Evolutionary conservation across 2,329 filamentous ascomycete species (phyloP), one percentile per base, ranked within the genome.

Genomic region (Epichloe uncinata): DNA sequence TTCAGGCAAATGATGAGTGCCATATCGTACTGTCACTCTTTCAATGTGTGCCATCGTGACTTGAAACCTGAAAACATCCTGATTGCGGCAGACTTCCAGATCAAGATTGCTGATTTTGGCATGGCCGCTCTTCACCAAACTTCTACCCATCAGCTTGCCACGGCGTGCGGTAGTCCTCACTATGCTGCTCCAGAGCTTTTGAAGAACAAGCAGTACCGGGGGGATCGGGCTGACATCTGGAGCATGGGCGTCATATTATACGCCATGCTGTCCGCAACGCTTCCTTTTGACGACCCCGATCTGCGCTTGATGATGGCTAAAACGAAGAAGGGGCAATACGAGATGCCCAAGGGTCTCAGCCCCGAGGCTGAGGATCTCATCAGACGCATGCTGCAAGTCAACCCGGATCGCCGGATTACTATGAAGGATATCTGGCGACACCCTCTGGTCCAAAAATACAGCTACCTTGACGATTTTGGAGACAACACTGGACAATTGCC

Each of bases 61-160:
- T 73, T 98, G 48, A 98, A 98, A 67, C 93, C 90, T 0, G 93
- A 98, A 68, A 98, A 98, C 60, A 96, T 98, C 43, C 74, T 98
- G 16, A 75, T 98, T 47, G 89, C 89, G 51, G 72, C 73, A 3
- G 72, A 83, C 44, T 77, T 84, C 48, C 81, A 86, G 51, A 82
- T 97, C 65, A 98, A 97, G 68, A 82, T 98, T 58, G 91, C 91
- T 47, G 93, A 98, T 65, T 98, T 98, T 65, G 91, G 93, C 41
- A 96, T 98, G 90, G 93, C 93, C 42, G 91, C 91, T 3, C 73
- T 97, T 41, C 80, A 84, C 55, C 91, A 97, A 64, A 86, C 86
- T 3, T 77, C 80, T 22, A 84, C 81, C 8, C 83, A 88, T 56
- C 82, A 83, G 61, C 77, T 98, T 30, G 85, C 80, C 50, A 97